Conservation (phyloP, 1,139 yeast genomes). For the Blastobotrys petasosporus region DNA sequence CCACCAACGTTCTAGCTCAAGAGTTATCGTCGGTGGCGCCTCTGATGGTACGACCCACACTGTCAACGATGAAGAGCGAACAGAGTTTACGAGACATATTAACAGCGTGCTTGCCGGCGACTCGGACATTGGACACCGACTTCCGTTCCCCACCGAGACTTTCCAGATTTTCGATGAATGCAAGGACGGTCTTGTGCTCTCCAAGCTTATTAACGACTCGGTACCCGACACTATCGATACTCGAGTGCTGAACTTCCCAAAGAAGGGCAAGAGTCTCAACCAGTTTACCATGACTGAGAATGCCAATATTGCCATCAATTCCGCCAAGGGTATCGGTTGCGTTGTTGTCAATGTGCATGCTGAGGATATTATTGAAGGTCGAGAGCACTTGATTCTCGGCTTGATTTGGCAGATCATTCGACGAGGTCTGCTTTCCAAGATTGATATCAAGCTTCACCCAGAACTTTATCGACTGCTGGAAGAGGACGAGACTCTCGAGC, state of each 20-base stretch:
- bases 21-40: conserved; percentile 76
- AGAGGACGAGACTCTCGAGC: conserved; percentile 96
- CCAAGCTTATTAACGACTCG: conserved; percentile 91
- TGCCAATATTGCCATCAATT: conserved; percentile 94
- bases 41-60: conserved; percentile 95
- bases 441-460: conserved; percentile 93
- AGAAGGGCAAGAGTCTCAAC: conserved; percentile 75
- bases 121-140: conserved; percentile 69
- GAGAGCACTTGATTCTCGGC: conserved; percentile 91
- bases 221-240: conserved; percentile 98
- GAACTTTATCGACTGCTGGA: conserved; percentile 90
- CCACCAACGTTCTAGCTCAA: conserved; percentile 15
- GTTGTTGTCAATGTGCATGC: conserved; percentile 96
- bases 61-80: conserved; percentile 92
- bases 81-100: conserved; percentile 93
- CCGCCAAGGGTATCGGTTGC: conserved; percentile 98
- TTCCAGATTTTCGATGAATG: conserved; percentile 97
- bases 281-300: conserved; percentile 95
- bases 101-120: conserved; percentile 92
- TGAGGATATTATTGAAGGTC: conserved; percentile 94
- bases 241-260: conserved; percentile 87
- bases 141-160: conserved; percentile 91
- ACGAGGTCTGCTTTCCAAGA: conserved; percentile 88
- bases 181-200: conserved; percentile 87
- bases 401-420: conserved; percentile 97